Base-by-base conservation (phyloP, 495 filamentous ascomycete species). In the Aspergillus bridgeri region DNA sequence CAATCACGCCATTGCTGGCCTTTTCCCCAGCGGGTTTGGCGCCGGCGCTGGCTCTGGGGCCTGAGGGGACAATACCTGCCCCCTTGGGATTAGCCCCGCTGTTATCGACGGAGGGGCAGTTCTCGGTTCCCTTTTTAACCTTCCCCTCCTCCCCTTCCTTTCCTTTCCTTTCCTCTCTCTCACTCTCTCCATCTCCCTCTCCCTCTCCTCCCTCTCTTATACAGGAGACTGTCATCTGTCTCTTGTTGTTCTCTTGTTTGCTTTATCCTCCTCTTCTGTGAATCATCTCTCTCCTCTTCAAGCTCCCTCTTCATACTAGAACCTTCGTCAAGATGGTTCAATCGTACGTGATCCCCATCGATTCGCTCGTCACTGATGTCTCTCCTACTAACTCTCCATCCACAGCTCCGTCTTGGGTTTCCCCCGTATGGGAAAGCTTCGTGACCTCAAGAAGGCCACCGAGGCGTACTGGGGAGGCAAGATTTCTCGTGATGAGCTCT, bases 371-470 rank as follows among this genome's bases (percentile, higher is more conserved):
- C 20, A 43, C 45, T 42, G 42, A 69, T 71, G 42, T 64, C 71
- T 63, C 50, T n/a, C 43, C 43, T 42, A 20, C 62, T 75, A 50
- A 70, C 60, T 24, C 5, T 42, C 15, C 29, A 19, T 43, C 13
- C n/a, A 29, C 42, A 75, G 70, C 61, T 82, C 88, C 48, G 77
- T 91, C 73, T 83, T 92, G 62, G 88, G 87, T 70, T 91, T 92
- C 81, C 89, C 88, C 77, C 94, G 94, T 74, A 96, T 97, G 90
- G 94, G 94, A 78, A 89, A 82, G 68, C 91, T 96, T 77, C 88
- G 94, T 83, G 95, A 98, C 82, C 88, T 98, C 71, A 98, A 98
- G 89, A 98, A 98, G 85, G 94, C 94, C 68, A 97, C 90, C 57
- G 94, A 98, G 79, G 88, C 93, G 57, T 87, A 97, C 86, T 98